These are phyloP conservation scores for Backusella tarrabulga DNA, from an alignment of 192 early-diverging fungal genomes.

Conservation along the genomic window DNA sequence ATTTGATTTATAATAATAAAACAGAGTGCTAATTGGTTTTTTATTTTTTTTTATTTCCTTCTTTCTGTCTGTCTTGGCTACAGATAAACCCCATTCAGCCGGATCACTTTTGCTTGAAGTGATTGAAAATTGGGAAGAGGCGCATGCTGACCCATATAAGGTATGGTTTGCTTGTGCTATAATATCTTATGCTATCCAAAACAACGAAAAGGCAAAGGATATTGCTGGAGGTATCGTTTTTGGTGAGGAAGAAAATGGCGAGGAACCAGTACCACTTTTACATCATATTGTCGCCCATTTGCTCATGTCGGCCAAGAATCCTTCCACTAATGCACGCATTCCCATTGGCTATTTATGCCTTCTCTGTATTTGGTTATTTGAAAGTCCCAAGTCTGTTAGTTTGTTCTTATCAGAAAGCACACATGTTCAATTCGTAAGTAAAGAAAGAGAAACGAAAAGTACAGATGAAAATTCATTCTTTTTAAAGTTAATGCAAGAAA, in stretches of 20 bases:
- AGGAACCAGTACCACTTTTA: slow-evolving; percentile 84
- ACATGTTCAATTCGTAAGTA: slow-evolving; percentile 85
- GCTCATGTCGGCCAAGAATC: slow-evolving; percentile 63
- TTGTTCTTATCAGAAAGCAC: slow-evolving; percentile 87
- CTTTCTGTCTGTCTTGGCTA: background rate
- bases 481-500: slow-evolving; percentile 83
- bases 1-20: background rate
- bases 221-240: slow-evolving; percentile 72
- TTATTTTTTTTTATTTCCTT: background rate
- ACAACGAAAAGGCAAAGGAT: slow-evolving; percentile 75
- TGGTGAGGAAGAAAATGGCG: slow-evolving; percentile 72
- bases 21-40: background rate
- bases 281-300: slow-evolving; percentile 82
- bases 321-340: slow-evolving; percentile 62
- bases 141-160: slow-evolving; percentile 76
- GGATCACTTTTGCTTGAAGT: slow-evolving; percentile 86
- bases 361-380: slow-evolving; percentile 84
- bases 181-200: slow-evolving; percentile 75
- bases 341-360: slow-evolving; percentile 76
- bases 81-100: slow-evolving; percentile 67
- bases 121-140: slow-evolving; percentile 73
- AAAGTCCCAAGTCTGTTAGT: slow-evolving; percentile 74
- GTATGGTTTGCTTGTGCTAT: slow-evolving; percentile 88
- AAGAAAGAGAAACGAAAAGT: background rate
- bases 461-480: background rate